Base-by-base conservation (phyloP, 176 grass and related monocot species). In the Zoysia japonica region DNA sequence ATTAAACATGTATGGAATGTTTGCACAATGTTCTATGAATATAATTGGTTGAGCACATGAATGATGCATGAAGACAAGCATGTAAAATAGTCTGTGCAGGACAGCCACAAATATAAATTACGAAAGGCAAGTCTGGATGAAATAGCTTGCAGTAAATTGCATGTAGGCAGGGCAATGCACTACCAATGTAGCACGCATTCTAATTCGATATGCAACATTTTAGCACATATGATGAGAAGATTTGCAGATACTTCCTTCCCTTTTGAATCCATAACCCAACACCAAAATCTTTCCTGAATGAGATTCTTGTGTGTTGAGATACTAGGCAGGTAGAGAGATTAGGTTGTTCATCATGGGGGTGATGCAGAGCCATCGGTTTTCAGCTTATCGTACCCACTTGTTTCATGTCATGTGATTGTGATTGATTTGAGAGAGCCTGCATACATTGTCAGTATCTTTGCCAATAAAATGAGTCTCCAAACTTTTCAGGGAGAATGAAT, bases 11-110 rank as follows among this genome's bases (percentile, higher is more conserved):
- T 46, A 78, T 86, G 83, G 48, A 86, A 86, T 73, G 66, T 84
- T 84, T 89, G 73, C 68, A 71, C 68, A 67, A 74, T 85, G 72
- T 82, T 73, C 67, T 89, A 89, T 61, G 53, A 82, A 89, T 70
- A 82, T 72, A 85, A 81, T 76, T 77, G 78, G 75, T 85, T 81
- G 49, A 81, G 59, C 41, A 65, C 76, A 76, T 55, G 41, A 56
- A 55, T 55, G 69, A 14, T 82, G 73, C 57, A 50, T 82, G 36
- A 10, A 71, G 56, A 80, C 40, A 80, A 48, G 40, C 60, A 70
- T 48, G 50, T 37, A 48, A 84, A 20, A 80, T 51, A 75, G 6
- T 40, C 10, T 73, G 64, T 3, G 9, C 39, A 68, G 2, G 70
- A 69, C 20, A 84, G 56, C 48, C 15, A 76, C 10, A 70, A 65